Evolutionary conservation across 768 basidiomycete genomes (phyloP).

Genomic region (Candolleomyces efflorescens): DNA sequence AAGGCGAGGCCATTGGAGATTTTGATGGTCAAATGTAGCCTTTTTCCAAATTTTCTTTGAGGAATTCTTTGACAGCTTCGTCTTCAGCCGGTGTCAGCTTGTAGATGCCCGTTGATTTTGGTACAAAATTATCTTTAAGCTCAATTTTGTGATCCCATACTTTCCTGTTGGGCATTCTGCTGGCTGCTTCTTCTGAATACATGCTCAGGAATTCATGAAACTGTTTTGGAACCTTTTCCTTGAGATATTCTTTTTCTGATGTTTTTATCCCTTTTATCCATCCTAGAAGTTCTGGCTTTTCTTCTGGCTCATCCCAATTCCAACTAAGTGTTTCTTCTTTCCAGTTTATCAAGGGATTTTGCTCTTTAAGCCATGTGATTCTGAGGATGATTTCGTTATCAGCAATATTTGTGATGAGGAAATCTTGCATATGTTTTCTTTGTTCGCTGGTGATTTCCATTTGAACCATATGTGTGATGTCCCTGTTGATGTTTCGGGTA

Average conservation of each 20-base stretch:
- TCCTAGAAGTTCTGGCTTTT: background rate
- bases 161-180: conserved; percentile 4
- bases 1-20: conserved; percentile 4
- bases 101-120: conserved; percentile 5
- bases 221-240: background rate
- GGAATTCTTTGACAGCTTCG: background rate
- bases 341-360: conserved; percentile 3
- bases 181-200: conserved; percentile 10
- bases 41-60: conserved; percentile 6
- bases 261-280: no score
- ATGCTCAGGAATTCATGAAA: conserved; percentile 1
- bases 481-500: no score
- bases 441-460: no score
- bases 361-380: background rate
- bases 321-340: background rate
- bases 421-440: no score
- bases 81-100: background rate
- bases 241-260: no score
- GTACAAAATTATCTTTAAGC: conserved; percentile 8
- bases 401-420: no score
- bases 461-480: no score
- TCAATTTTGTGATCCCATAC: conserved; percentile 15
- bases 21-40: conserved; percentile 8
- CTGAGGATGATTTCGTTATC: background rate
- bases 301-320: background rate